These are phyloP conservation scores for Hypoxylon sp. DNA, from an alignment of 2,329 filamentous ascomycete genomes.

Conservation along the genomic window DNA sequence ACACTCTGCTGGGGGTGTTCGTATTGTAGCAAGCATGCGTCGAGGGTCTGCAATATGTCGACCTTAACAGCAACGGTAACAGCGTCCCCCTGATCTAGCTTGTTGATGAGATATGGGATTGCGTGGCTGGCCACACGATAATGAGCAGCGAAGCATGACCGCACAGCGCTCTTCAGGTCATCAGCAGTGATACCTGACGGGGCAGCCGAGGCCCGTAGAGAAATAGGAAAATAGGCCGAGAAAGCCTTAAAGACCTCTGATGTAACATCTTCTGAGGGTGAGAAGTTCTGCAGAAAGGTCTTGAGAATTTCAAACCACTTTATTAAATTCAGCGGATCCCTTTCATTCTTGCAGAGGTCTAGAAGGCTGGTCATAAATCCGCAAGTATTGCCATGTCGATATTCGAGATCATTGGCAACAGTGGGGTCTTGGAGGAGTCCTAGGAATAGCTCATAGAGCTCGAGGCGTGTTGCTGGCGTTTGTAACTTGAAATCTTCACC, in stretches of 20 bases:
- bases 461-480: constrained; percentile 62
- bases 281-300: constrained; percentile 59
- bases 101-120: constrained; percentile 67
- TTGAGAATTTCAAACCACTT: constrained; percentile 66
- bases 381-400: constrained; percentile 57
- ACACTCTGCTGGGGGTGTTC: constrained; percentile 60
- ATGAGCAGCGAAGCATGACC: constrained; percentile 66
- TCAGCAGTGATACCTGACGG: constrained; percentile 65
- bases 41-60: constrained; percentile 67
- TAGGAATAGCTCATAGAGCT: constrained; percentile 63
- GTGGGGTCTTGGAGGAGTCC: constrained; percentile 58
- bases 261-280: constrained; percentile 59
- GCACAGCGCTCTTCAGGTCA: constrained; percentile 65
- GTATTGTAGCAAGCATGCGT: constrained; percentile 65
- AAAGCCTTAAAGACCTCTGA: constrained; percentile 66
- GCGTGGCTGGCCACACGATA: constrained; percentile 59
- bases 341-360: constrained; percentile 64
- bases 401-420: constrained; percentile 59
- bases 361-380: constrained; percentile 64
- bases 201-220: constrained; percentile 63
- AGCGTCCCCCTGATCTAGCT: constrained; percentile 69
- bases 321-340: constrained; percentile 68
- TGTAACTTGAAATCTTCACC: constrained; percentile 69
- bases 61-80: constrained; percentile 70
- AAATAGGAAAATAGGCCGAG: constrained; percentile 72